Evolutionary conservation across 1,139 yeast genomes (phyloP).

Genomic region (Hansenula lynferdii): DNA sequence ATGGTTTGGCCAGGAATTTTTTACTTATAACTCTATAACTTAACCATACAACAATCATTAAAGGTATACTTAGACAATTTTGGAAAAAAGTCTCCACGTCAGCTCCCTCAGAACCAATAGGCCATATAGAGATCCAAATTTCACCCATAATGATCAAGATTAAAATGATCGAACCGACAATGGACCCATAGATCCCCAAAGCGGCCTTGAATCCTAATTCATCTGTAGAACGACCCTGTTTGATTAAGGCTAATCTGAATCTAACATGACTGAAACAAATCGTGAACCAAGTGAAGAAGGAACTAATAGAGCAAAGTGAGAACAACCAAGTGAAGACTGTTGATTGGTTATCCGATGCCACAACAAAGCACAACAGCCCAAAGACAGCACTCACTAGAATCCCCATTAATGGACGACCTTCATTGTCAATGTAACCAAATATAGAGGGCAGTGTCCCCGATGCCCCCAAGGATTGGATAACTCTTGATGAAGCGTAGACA

Average conservation of each 20-base stretch:
- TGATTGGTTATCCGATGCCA: constrained; percentile 50
- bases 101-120: constrained; percentile 49
- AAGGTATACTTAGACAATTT: constrained; percentile 42
- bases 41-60: constrained; percentile 39
- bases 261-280: constrained; percentile 60
- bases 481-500: constrained; percentile 59
- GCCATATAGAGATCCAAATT: constrained; percentile 68
- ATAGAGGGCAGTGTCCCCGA: constrained; percentile 58
- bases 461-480: constrained; percentile 51
- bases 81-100: constrained; percentile 44
- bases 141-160: constrained; percentile 51
- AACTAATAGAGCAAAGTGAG: constrained; percentile 63
- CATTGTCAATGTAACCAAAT: constrained; percentile 51
- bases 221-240: constrained; percentile 49
- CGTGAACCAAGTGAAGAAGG: constrained; percentile 66
- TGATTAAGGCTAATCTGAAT: constrained; percentile 56
- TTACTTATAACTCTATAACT: constrained; percentile 34
- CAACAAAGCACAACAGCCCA: constrained; percentile 62
- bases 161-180: constrained; percentile 42
- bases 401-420: constrained; percentile 55
- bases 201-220: constrained; percentile 52
- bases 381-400: constrained; percentile 43
- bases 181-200: constrained; percentile 49
- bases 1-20: constrained; percentile 26
- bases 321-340: constrained; percentile 64